Base-by-base conservation (phyloP, 129 eudicot genomes). In the Saposhnikovia divaricata region DNA sequence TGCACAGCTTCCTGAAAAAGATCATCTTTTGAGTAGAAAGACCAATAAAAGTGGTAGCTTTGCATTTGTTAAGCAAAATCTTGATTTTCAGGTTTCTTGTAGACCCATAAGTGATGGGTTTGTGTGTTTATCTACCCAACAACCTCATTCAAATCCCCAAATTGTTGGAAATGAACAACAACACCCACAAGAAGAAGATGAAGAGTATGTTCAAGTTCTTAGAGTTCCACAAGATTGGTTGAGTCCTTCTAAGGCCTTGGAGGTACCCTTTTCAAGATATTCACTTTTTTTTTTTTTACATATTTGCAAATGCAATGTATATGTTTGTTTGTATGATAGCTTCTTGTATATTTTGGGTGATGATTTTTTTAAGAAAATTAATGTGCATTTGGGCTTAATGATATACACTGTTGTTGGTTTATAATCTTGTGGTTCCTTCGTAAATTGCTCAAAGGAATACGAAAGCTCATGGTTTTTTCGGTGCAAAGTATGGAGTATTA, bases 151-250 rank as follows among this genome's bases (percentile, higher is more conserved):
- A 23, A 75, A 42, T 75, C 25, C 81, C 5, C 78, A 61, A 34
- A 77, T 59, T n/a, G 86, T 55, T 80, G 86, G 71, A 47, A 80
- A 28, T 68, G 47, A n/a, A 44, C 87, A 84, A 34, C 84, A 90
- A 28, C 48, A 39, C 1, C n/a, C 61, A 51, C 39, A 28, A 68
- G 84, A 84, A 48, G 88, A 84, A 39, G 43, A 40, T 19, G 84
- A 86, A 80, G 87, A 82, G 25, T 79, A 68, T 42, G 87, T 92
- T 88, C 85, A 88, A 80, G 90, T 87, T 42, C 81, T 90, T 70
- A 85, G 82, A 81, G 91, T 92, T 84, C 95, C 96, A 5, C 77
- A 81, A 65, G 79, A 82, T 8, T 92, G 97, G 97, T 75, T 85
- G 83, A 83, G 73, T 68, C 77, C 93, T 84, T 81, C 91, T 34